Evolutionary conservation across 371 early-diverging fungal genomes (phyloP), one percentile per base, ranked within the genome.

Genomic region (Rhizopus arrhizus): DNA sequence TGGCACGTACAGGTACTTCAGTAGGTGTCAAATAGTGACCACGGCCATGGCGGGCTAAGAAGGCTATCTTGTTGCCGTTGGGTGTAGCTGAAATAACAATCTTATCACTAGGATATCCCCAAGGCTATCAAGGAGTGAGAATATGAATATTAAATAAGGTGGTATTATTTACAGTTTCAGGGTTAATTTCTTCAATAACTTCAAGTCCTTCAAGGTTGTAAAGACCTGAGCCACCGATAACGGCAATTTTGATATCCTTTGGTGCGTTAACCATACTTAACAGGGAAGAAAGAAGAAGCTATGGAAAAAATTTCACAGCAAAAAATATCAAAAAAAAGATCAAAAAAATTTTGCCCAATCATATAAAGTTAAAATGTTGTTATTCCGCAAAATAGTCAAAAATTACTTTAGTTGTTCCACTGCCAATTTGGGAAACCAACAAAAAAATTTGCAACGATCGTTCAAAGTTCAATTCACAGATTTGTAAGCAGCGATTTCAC

Each of bases 181-280:
- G 92, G 73, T 90, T 82, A 43, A 93, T 82, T 73, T 94, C 93
- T 61, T 91, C 90, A 38, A 95, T 75, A 12, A 91, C 75, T 64
- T 88, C 84, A 52, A 96, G 84, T 45, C 89, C 87, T 63, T 96
- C 95, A 57, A 97, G 86, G 58, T 89, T 68, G 82, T 98, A 98
- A 60, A 98, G 91, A 45, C 99, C 98, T 33, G 90, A 90, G 47
- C 97, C 98, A 54, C 97, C 98, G 62, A 97, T 97, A 59, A 97
- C 85, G 58, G 88, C 98, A 68, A 97, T 86, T 70, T 89, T 86
- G 65, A 93, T 85, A 65, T 86, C 85, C 53, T 75, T 73, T 11
- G 48, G 16, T 43, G 40, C 12, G 36, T 63, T 46, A 46, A 68
- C 69, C 70, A 74, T 73, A 22, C 22, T 22, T 22, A 22, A 22